Evolutionary conservation across 1,284 basidiomycete genomes (phyloP).

Genomic region (Sparassis latifolia): DNA sequence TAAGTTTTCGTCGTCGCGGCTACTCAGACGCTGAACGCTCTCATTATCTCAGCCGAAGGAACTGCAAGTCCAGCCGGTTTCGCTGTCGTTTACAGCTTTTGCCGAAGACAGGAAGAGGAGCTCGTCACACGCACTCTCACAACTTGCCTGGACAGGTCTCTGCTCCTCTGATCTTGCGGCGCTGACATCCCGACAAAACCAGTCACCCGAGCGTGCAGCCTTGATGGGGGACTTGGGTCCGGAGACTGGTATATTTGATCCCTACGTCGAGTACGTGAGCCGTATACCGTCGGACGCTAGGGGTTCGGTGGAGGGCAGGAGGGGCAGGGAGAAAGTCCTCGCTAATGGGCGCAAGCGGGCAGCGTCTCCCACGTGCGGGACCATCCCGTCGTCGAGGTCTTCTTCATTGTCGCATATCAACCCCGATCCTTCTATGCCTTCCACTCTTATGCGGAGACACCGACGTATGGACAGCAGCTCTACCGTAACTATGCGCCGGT

Average conservation of each 20-base stretch:
- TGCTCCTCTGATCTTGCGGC: slow-evolving; percentile 23
- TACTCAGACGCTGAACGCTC: not conserved
- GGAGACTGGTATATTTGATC: slow-evolving; percentile 13
- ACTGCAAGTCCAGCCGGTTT: slow-evolving; percentile 5
- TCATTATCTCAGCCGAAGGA: slow-evolving; percentile 6
- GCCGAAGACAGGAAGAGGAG: slow-evolving; percentile 11
- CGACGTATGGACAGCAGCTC: slow-evolving; percentile 1
- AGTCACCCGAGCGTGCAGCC: slow-evolving; percentile 11
- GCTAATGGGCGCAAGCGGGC: not conserved
- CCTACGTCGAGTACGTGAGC: slow-evolving; percentile 14
- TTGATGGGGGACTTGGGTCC: slow-evolving; percentile 1
- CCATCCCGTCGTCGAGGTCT: not conserved
- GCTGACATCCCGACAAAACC: slow-evolving; percentile 17
- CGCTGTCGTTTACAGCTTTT: slow-evolving; percentile 10
- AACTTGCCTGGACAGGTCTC: slow-evolving; percentile 23
- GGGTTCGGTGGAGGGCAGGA: not conserved
- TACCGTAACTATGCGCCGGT: slow-evolving; percentile 23
- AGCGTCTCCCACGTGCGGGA: not conserved
- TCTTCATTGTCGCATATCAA: slow-evolving; percentile 2
- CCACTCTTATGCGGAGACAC: not conserved
- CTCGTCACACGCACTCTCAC: slow-evolving; percentile 20
- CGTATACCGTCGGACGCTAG: not conserved
- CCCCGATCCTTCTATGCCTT: not conserved
- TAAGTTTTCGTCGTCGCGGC: slow-evolving; percentile 2
- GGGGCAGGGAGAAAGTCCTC: not conserved